These are phyloP conservation scores for Picea abies DNA, from an alignment of 83 land plant species.

Conservation along the genomic window DNA sequence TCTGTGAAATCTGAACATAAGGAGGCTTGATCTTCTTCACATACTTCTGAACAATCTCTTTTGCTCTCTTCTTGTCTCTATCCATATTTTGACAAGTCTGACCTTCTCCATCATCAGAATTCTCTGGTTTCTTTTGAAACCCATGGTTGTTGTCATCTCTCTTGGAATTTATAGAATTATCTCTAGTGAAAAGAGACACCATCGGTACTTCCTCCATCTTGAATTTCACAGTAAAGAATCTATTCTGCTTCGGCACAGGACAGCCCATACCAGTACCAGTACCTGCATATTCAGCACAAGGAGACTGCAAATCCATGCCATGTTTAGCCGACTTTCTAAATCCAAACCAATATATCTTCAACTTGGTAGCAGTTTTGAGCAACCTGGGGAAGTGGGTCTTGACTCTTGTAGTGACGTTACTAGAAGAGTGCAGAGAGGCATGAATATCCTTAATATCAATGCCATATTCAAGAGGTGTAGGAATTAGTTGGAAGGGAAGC, in stretches of 20 bases:
- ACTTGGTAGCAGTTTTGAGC: slow-evolving; percentile 51
- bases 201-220: slow-evolving; percentile 62
- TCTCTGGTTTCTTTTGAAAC: slow-evolving; percentile 3
- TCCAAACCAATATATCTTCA: slow-evolving; percentile 39
- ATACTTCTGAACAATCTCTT: slow-evolving; percentile 48
- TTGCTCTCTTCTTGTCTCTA: slow-evolving; percentile 33
- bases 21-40: slow-evolving; percentile 61
- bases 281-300: neutral
- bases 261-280: neutral
- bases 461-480: neutral
- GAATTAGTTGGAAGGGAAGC: slow-evolving; percentile 15
- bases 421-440: neutral
- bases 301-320: slow-evolving; percentile 17
- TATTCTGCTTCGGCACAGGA: slow-evolving; percentile 1
- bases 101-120: neutral
- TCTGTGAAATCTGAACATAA: slow-evolving; percentile 40
- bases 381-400: slow-evolving; percentile 24
- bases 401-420: neutral
- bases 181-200: slow-evolving; percentile 54
- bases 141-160: neutral
- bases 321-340: slow-evolving; percentile 28
- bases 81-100: neutral
- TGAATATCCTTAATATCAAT: too few relatives aligned
- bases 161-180: slow-evolving; percentile 23
- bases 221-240: slow-evolving; percentile 55